Conservation (phyloP, 305 asterid species). For the Withania somnifera region DNA sequence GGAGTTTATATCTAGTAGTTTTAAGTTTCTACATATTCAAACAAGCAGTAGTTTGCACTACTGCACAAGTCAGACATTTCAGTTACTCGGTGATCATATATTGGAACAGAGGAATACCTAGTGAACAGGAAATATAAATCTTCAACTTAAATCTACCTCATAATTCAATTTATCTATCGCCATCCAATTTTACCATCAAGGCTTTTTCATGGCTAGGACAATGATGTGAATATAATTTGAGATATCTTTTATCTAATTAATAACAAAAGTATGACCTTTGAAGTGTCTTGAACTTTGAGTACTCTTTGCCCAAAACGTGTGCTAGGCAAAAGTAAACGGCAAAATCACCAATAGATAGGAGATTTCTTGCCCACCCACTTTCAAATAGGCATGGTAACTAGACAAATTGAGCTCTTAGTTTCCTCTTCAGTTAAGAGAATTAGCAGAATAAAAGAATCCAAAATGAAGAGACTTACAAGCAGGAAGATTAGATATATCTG, state of each 20-base stretch:
- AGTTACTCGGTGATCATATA: neutral
- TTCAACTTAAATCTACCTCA: neutral
- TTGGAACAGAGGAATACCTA: neutral
- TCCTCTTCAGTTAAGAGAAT: neutral
- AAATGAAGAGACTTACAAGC: slow-evolving; percentile 55
- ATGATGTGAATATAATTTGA: neutral
- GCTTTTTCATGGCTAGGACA: neutral
- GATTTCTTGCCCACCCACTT: neutral
- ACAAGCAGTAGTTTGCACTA: neutral
- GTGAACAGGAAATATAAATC: neutral
- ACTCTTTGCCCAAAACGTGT: neutral
- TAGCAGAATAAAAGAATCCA: neutral
- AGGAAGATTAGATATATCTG: slow-evolving; percentile 86
- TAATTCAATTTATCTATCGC: neutral
- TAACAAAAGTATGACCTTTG: neutral
- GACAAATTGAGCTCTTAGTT: neutral
- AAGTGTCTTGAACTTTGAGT: neutral
- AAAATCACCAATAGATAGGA: neutral
- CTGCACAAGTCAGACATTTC: neutral
- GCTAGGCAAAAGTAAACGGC: neutral
- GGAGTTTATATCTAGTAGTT: neutral
- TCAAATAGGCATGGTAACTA: neutral
- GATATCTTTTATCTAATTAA: neutral
- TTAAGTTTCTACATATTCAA: neutral
- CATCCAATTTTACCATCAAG: neutral